These are phyloP conservation scores for Hypericum perforatum DNA, from an alignment of 345 rosid genomes.

Conservation along the genomic window DNA sequence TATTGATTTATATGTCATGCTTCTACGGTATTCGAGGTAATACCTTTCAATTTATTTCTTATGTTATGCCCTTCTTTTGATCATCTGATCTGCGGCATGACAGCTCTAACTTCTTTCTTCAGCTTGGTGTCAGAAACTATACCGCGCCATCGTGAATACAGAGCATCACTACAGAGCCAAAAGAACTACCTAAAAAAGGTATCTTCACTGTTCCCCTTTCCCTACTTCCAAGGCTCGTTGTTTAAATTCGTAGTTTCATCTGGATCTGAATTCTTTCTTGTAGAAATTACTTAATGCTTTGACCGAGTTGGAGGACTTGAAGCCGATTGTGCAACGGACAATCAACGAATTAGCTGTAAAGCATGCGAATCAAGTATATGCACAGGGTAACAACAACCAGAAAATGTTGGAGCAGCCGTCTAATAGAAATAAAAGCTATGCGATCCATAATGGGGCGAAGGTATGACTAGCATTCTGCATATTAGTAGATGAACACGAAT, in stretches of 20 bases:
- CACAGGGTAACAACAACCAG: constrained; percentile 22
- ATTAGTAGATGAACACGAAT: background rate
- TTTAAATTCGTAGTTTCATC: constrained; percentile 14
- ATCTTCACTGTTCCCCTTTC: constrained; percentile 3
- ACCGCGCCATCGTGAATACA: constrained; percentile 77
- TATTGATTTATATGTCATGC: constrained; percentile 85
- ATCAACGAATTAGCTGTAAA: constrained; percentile 44
- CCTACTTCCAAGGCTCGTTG: background rate
- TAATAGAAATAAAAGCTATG: constrained; percentile 31
- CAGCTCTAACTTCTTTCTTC: constrained; percentile 20
- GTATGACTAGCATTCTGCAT: constrained; percentile 30
- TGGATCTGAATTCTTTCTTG: constrained; percentile 19
- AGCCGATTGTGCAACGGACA: constrained; percentile 68
- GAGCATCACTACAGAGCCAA: constrained; percentile 34
- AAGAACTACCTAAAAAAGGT: constrained; percentile 61
- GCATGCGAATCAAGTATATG: constrained; percentile 28
- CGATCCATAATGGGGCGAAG: constrained; percentile 36
- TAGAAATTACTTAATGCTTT: constrained; percentile 58
- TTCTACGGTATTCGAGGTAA: constrained; percentile 90
- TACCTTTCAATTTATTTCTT: constrained; percentile 4
- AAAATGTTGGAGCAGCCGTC: constrained; percentile 37
- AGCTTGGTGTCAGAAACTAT: constrained; percentile 94
- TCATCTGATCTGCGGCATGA: constrained; percentile 4
- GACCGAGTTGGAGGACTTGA: constrained; percentile 73
- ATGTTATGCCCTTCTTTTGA: background rate